Base-by-base conservation (phyloP, 1,139 yeast genomes). In the Chernovozyma sophiae-reginae region DNA sequence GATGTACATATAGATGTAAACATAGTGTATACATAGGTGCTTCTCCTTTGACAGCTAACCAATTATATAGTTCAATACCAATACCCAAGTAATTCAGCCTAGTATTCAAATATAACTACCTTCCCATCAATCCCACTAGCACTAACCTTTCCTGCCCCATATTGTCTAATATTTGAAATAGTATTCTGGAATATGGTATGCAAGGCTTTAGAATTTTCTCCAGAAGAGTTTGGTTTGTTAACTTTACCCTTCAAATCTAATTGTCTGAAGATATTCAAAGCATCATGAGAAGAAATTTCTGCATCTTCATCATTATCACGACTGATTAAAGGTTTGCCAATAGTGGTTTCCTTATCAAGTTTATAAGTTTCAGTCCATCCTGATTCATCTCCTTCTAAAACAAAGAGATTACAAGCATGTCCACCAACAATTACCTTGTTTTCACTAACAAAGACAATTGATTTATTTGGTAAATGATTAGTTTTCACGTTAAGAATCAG, bases 201-300 rank as follows among this genome's bases (percentile, higher is more conserved):
- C 54, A 84, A 72, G 35, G 75, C 77, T 38, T 74, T 72, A 26
- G 61, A 55, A 27, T 74, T 65, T 19, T 46, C 47, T 55, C 72
- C 52, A 18, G 67, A 63, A 14, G 47, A 44, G 33, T 47, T 44
- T 20, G 69, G 63, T 43, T 72, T 67, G 46, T 74, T 69, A 36
- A 77, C 80, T 41, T 86, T 76, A 39, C 98, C 98, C 72, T 89
- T 90, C 60, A 92, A 75, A 62, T 92, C 99, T 74, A 92, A 72
- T 62, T 92, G 96, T 62, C 89, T 83, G 68, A 94, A 94, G 92
- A 92, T 87, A 64, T 86, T 86, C 58, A 92, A 75, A 12, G 97
- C 97, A 43, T 89, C 83, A 48, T 82, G 84, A 41, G 84, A 80
- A 20, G 80, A 70, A 37, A 77, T 71, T 54, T 82, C 92, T 40